Evolutionary conservation across 345 rosid genomes (phyloP), one percentile per base, ranked within the genome.

Genomic region (Orychophragmus violaceus): DNA sequence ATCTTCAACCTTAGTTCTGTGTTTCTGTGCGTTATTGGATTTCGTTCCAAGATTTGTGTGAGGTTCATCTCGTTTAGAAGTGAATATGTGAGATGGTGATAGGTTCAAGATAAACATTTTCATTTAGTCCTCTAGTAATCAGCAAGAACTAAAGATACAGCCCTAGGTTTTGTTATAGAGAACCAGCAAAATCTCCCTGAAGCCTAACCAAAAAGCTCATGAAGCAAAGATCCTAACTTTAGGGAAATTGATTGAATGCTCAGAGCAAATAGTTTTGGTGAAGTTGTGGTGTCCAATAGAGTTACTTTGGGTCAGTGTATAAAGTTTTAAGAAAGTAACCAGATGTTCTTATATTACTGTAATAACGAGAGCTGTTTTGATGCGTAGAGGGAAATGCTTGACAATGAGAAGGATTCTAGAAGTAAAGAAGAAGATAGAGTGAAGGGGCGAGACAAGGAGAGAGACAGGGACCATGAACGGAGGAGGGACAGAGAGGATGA

Each of bases 361-460:
- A n/a, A n/a, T n/a, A n/a, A n/a, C n/a, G n/a, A n/a, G 57, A 46
- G 9, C 32, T 63, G 32, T 33, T 51, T 35, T 49, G 17, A n/a
- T 57, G 8, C 42, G 74, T 83, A 83, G 89, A 85, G 64, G 63
- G 83, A 77, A 16, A 71, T 81, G 58, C 78, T 80, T 46, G 90
- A 81, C 28, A 28, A 66, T 41, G 90, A 82, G 63, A 86, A 74
- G 57, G 97, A 82, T 14, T 75, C 84, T 36, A 77, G 74, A 74
- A 61, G 81, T 41, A 66, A 77, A 56, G 87, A 81, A 59, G 80
- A 74, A 71, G 84, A 78, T 48, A 76, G 76, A 50, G 86, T 64
- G 23, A 82, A 66, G 61, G 77, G 79, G 48, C 73, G 74, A 13
- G 76, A 77, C 55, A 71, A 48, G 77, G 83, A 74, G 28, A 74